Evolutionary conservation across 2,329 filamentous ascomycete genomes (phyloP), one percentile per base, ranked within the genome.

Genomic region (Fusarium sp.): DNA sequence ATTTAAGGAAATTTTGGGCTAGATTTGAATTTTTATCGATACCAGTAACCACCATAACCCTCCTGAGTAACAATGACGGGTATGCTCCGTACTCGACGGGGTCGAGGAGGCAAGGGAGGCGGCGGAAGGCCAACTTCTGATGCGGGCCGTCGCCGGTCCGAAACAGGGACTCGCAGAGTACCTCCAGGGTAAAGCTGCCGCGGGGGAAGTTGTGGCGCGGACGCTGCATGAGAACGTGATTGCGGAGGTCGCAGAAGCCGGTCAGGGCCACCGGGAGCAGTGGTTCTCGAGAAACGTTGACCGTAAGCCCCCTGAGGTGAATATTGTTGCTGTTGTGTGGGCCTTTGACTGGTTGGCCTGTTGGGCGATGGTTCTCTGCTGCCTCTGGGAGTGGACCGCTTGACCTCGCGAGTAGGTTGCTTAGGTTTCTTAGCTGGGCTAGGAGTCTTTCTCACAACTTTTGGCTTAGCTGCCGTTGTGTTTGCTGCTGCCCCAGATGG

Each of bases 11-110:
- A 59, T 51, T 31, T 31, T 41, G 51, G 58, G 53, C 55, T 57
- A 57, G 57, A 53, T 44, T 54, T 54, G 55, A 44, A 31, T 40
- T 50, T 62, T 74, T 60, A 74, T 70, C 52, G 67, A 51, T 67
- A 68, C 50, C 67, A 66, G 44, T 60, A 47, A 65, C 72, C 54
- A 56, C 62, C 55, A 51, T 64, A 59, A 47, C 55, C 66, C 51
- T 77, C 75, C 58, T 77, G 71, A 41, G 77, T 69, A 12, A 76
- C 68, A 33, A 79, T 74, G 26, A 76, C 65, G 6, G 76, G 74
- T 60, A 76, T 71, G 31, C 75, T 77, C 15, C 59, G 69, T 55
- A 68, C 61, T 23, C 73, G 70, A 60, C 65, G 72, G 51, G 60
- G 74, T 37, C 74, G 68, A 42, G 75, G 74, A 10, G 75, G 74